Conservation (phyloP, 2,329 filamentous ascomycete genomes). For the Penicillium sp. region DNA sequence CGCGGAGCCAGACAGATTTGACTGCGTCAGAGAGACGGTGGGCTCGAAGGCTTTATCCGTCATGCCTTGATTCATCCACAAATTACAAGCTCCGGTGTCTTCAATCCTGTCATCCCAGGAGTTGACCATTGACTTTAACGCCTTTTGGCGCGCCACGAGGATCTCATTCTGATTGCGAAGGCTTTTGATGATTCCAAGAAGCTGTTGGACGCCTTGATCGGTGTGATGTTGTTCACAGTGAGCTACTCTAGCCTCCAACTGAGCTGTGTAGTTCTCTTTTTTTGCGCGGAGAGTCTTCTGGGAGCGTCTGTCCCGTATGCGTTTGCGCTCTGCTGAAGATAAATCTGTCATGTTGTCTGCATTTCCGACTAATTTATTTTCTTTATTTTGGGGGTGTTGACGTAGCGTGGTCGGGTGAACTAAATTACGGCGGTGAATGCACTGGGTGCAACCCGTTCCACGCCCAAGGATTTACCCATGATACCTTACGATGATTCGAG, state of each 20-base stretch:
- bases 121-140: constrained; percentile 16
- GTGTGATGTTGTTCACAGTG: constrained; percentile 27
- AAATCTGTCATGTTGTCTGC: neutral
- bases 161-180: constrained; percentile 25
- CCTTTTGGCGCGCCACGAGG: constrained; percentile 18
- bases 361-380: neutral
- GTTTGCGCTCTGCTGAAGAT: neutral
- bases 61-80: neutral
- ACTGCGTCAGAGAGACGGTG: neutral
- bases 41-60: neutral
- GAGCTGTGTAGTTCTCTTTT: neutral
- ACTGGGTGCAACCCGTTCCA: neutral
- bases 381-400: neutral
- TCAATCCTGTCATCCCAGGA: constrained; percentile 20
- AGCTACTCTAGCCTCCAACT: constrained; percentile 20
- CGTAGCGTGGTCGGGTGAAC: neutral
- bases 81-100: neutral
- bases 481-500: too few species aligned
- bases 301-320: neutral
- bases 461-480: too few species aligned
- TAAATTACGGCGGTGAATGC: neutral
- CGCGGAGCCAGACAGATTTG: neutral
- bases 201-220: constrained; percentile 15
- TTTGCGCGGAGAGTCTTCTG: neutral
- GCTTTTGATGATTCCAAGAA: constrained; percentile 21